A percentile compares a stretch with the other conserved stretches of the same genome.
Evolutionary conservation across 441 rosid genomes (phyloP).

Genomic region (Mallotus repandus): DNA sequence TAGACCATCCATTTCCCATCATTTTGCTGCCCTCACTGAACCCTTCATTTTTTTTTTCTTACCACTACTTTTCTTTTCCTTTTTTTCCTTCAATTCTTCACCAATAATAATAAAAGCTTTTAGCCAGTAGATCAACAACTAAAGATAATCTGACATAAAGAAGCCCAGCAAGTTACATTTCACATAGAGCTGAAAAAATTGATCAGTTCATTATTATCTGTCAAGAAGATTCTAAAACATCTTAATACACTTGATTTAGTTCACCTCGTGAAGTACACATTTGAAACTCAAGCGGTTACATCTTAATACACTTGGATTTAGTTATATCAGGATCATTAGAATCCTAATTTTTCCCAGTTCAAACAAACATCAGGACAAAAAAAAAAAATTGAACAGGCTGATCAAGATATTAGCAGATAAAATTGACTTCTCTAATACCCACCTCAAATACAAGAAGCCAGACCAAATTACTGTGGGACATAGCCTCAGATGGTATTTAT

Average conservation of each 20-base stretch:
- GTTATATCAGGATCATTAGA: not conserved
- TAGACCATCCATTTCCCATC: not conserved
- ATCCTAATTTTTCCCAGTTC: not conserved
- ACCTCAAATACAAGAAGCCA: not conserved
- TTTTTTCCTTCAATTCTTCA: not conserved
- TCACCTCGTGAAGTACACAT: not conserved
- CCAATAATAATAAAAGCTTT: not conserved
- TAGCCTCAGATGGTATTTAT: no score
- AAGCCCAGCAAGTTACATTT: not conserved
- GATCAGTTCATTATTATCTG: not conserved
- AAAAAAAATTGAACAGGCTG: not conserved
- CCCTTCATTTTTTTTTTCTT: not conserved
- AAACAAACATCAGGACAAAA: not conserved
- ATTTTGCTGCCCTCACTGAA: not conserved
- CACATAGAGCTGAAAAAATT: not conserved
- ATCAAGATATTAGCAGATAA: not conserved
- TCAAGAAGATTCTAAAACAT: not conserved
- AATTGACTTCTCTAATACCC: not conserved
- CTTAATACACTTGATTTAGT: not conserved
- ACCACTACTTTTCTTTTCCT: no score
- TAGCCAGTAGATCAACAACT: not conserved
- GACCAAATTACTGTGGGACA: not conserved
- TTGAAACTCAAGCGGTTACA: not conserved
- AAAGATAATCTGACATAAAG: not conserved
- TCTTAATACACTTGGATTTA: no score